Evolutionary conservation across 331 rosid genomes (phyloP), one percentile per base, ranked within the genome.

Genomic region (Malus hybrid): DNA sequence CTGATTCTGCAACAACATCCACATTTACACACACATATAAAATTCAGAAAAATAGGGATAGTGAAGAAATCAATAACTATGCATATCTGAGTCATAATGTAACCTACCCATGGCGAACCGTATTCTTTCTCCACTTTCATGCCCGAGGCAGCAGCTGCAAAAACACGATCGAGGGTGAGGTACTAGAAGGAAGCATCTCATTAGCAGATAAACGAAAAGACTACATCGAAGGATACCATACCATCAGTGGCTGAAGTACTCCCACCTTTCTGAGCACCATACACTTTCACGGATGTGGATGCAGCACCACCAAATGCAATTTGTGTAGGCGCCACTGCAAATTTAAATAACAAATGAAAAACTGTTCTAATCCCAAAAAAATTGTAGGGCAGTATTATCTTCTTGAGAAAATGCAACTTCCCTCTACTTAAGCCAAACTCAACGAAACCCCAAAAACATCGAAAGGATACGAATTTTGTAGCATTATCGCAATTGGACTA

Each of bases 251-350:
- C 70, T 70, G 85, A 78, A 42, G 28, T 39, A 73, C 68, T 81
- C 10, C 76, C 87, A 79, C 81, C 80, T 76, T 65, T 83, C 33
- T 72, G 74, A 85, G 29, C 7, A 74, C 86, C 87, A 76, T 56
- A 87, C 48, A 91, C 77, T 83, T 79, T 90, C 65, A 80, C 3
- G 71, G 86, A 66, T 39, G 79, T 19, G 62, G 96, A 75, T 55
- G 78, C 79, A 42, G 89, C 93, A 70, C 93, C 96, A 56, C 99
- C 99, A 79, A 92, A 92, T 56, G 92, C 93, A 81, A 92, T 82
- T 83, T 85, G 87, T 10, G 88, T 74, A 32, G 91, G 82, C 69
- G 82, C 80, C 86, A 83, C 96, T 90, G 92, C 59, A 79, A 78
- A 83, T 72, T 34, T 16, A 64, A 63, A 77, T 31, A n/a, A 65